Evolutionary conservation across 1,139 yeast genomes (phyloP).

Genomic region (Candida tropicalis): DNA sequence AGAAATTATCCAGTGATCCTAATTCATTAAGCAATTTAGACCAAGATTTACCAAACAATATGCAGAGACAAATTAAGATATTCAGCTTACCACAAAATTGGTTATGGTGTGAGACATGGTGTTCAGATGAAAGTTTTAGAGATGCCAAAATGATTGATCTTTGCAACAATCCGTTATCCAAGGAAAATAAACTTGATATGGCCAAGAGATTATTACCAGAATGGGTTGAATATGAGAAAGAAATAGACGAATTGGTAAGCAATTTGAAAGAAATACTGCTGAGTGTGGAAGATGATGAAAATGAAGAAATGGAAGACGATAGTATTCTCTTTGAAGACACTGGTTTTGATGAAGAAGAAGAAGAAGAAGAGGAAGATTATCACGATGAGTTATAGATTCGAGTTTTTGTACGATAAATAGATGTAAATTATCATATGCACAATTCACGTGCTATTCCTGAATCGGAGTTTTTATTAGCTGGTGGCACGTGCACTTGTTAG

Average conservation of each 20-base stretch:
- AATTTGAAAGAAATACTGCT: conserved; percentile 2
- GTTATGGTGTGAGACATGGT: conserved; percentile 97
- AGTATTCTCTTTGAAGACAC: background rate
- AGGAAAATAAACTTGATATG: conserved; percentile 72
- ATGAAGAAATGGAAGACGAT: conserved; percentile 1
- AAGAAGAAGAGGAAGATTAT: conserved; percentile 8
- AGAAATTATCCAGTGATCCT: conserved; percentile 76
- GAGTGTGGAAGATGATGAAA: conserved; percentile 5
- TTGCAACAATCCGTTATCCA: conserved; percentile 80
- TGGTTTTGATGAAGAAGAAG: conserved; percentile 4
- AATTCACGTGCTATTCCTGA: background rate
- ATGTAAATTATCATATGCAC: too few species aligned
- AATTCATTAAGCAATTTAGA: conserved; percentile 79
- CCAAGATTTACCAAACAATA: conserved; percentile 88
- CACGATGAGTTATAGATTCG: conserved; percentile 14
- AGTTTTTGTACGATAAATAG: background rate
- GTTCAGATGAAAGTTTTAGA: conserved; percentile 61
- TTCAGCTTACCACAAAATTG: conserved; percentile 78
- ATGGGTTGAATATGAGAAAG: conserved; percentile 68
- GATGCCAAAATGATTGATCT: conserved; percentile 79
- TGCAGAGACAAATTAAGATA: conserved; percentile 70
- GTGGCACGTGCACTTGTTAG: background rate
- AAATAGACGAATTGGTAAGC: conserved; percentile 28
- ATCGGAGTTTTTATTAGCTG: background rate
- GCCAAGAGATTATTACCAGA: conserved; percentile 79